Percentiles rank a stretch among this genome's conserved stretches.
Conservation (phyloP, 1,284 basidiomycete genomes). For the Austroboletus rostrupii region DNA sequence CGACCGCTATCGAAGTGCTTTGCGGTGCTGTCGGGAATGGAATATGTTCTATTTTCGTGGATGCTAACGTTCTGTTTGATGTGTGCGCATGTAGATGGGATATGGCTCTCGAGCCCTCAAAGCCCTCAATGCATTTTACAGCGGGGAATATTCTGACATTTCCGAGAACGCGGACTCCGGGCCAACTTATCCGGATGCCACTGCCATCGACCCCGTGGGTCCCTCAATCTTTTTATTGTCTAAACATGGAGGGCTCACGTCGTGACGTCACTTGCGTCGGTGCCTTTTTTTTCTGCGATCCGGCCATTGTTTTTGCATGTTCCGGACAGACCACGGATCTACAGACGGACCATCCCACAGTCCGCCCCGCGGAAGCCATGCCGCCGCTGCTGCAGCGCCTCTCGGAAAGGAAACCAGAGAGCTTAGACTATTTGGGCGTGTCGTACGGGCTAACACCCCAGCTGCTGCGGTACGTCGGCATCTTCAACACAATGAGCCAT, state of each 20-base stretch:
- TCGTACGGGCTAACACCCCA: slow-evolving; percentile 92
- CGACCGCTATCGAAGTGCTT: no score
- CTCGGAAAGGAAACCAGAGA: slow-evolving; percentile 87
- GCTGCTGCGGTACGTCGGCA: slow-evolving; percentile 60
- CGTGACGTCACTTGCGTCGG: neutral
- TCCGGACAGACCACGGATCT: slow-evolving; percentile 44
- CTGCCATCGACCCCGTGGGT: slow-evolving; percentile 58
- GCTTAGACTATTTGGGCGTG: slow-evolving; percentile 92
- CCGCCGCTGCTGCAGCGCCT: slow-evolving; percentile 91
- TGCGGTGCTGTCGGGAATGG: neutral
- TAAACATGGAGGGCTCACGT: neutral
- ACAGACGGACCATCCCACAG: slow-evolving; percentile 69
- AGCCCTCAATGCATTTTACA: slow-evolving; percentile 87
- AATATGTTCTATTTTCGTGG: neutral
- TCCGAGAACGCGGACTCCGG: slow-evolving; percentile 59
- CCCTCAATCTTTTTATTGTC: slow-evolving; percentile 3
- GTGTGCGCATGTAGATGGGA: slow-evolving; percentile 69
- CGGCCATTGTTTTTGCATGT: neutral
- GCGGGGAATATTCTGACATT: slow-evolving; percentile 88
- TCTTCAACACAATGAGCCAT: neutral
- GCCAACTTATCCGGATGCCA: slow-evolving; percentile 59
- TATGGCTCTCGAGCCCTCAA: slow-evolving; percentile 93
- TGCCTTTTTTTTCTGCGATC: neutral
- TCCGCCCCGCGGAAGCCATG: slow-evolving; percentile 80
- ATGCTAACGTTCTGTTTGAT: slow-evolving; percentile 3